A percentile compares a stretch with the other conserved stretches of the same genome.
phyloP scores from a whole-genome alignment of 441 rosid genomes.

The Euphorbia celastroides region DNA sequence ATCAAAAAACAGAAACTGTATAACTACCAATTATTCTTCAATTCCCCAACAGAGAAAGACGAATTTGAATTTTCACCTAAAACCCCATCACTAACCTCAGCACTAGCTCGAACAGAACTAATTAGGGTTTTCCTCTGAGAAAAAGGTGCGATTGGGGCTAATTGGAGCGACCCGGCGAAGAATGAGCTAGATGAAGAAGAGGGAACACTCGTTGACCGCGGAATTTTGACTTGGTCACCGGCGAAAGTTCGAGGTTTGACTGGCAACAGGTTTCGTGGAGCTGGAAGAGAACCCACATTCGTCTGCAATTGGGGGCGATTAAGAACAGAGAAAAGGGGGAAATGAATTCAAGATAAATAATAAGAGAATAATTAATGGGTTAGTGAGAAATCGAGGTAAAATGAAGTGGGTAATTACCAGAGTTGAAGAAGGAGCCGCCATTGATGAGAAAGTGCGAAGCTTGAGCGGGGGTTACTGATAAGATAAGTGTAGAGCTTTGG shows the following conservation, averaged over 20 bases:
- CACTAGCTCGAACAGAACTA: slow-evolving; percentile 53
- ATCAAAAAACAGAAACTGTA: not conserved
- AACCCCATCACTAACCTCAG: slow-evolving; percentile 48
- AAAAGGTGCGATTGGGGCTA: slow-evolving; percentile 25
- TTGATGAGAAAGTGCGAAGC: slow-evolving; percentile 13
- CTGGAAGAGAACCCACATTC: slow-evolving; percentile 40
- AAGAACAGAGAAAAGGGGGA: not conserved
- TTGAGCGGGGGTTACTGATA: not conserved
- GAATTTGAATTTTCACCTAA: not conserved
- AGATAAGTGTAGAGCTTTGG: not conserved
- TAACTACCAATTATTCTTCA: not conserved
- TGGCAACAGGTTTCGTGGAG: slow-evolving; percentile 31
- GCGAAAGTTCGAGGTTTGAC: slow-evolving; percentile 25
- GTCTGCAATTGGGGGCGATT: slow-evolving; percentile 32
- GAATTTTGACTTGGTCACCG: slow-evolving; percentile 25
- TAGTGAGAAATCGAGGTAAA: not conserved
- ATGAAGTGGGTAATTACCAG: slow-evolving; percentile 32
- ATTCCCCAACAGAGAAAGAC: not conserved
- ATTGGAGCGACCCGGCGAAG: slow-evolving; percentile 36
- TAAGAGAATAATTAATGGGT: not conserved
- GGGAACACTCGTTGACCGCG: slow-evolving; percentile 20
- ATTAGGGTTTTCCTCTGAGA: slow-evolving; percentile 25
- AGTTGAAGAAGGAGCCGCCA: slow-evolving; percentile 55
- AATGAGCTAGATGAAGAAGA: slow-evolving; percentile 32
- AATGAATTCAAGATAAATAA: too few species aligned